phyloP scores from a whole-genome alignment of 163 green algal genomes.

The Volvox carteri region DNA sequence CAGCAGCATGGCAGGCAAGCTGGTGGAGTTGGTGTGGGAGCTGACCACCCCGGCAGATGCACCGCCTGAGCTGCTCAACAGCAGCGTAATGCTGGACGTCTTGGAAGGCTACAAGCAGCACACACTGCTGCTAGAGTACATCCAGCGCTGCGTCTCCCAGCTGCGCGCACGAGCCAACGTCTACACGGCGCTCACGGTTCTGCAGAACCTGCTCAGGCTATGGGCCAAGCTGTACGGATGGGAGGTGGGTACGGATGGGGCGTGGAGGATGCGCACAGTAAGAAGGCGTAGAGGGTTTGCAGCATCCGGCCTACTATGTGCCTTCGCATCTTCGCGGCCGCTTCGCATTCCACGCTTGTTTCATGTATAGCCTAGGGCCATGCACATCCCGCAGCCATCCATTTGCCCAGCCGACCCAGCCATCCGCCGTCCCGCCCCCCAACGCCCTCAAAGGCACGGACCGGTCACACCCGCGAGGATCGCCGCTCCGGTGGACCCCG shows the following conservation, averaged over 20 bases:
- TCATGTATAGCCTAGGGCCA: too few relatives aligned
- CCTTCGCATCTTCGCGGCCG: too few relatives aligned
- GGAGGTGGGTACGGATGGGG: conserved; percentile 19
- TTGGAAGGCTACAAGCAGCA: conserved; percentile 37
- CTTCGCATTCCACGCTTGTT: too few relatives aligned
- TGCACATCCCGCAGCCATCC: too few relatives aligned
- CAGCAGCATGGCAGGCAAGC: conserved; percentile 49
- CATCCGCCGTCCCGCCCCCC: neutral
- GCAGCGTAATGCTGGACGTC: conserved; percentile 61
- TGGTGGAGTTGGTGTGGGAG: conserved; percentile 69
- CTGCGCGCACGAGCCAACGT: conserved; percentile 32
- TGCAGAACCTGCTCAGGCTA: conserved; percentile 58
- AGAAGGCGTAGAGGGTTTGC: too few relatives aligned
- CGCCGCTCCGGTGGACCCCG: conserved; percentile 8
- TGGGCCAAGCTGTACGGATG: conserved; percentile 53
- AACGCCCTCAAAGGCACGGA: neutral
- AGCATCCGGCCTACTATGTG: too few relatives aligned
- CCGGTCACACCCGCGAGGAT: conserved; percentile 2
- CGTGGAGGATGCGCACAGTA: too few relatives aligned
- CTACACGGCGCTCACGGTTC: conserved; percentile 50
- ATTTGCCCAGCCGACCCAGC: too few relatives aligned
- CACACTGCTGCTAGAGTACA: conserved; percentile 17
- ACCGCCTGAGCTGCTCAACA: conserved; percentile 58
- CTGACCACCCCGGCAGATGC: conserved; percentile 61
- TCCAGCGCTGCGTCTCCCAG: conserved; percentile 47